These are phyloP conservation scores for Westerdykella aurantiaca DNA, from an alignment of 2,329 filamentous ascomycete species.

Conservation along the genomic window DNA sequence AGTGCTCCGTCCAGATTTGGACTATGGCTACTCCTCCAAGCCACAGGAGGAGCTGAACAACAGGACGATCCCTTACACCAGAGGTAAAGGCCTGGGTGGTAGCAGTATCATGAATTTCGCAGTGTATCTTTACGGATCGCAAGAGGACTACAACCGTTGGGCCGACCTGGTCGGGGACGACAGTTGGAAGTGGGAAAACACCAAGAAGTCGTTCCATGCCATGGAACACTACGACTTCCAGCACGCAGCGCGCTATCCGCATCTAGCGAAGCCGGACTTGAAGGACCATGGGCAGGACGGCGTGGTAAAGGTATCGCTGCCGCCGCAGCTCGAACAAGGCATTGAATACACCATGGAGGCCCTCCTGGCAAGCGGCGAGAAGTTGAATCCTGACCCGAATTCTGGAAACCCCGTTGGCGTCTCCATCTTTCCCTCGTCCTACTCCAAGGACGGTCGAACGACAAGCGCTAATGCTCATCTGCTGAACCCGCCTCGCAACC, in stretches of 20 bases:
- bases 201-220: slow-evolving; percentile 46
- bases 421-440: slow-evolving; percentile 34
- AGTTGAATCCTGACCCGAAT: slow-evolving; percentile 52
- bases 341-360: slow-evolving; percentile 51
- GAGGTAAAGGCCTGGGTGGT: slow-evolving; percentile 48
- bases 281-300: slow-evolving; percentile 45
- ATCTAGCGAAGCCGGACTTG: slow-evolving; percentile 45
- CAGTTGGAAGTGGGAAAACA: slow-evolving; percentile 50
- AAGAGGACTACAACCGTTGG: slow-evolving; percentile 60
- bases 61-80: slow-evolving; percentile 39
- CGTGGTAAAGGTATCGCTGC: slow-evolving; percentile 29
- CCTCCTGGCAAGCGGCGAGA: slow-evolving; percentile 50
- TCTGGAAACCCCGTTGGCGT: slow-evolving; percentile 27
- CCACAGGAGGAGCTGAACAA: slow-evolving; percentile 39
- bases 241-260: slow-evolving; percentile 27
- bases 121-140: slow-evolving; percentile 44
- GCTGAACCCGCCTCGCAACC: slow-evolving; percentile 44
- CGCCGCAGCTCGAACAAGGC: slow-evolving; percentile 54
- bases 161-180: slow-evolving; percentile 52
- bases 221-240: slow-evolving; percentile 51
- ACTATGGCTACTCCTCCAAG: slow-evolving; percentile 45
- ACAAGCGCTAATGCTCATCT: slow-evolving; percentile 33
- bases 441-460: slow-evolving; percentile 26
- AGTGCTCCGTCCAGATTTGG: slow-evolving; percentile 45
- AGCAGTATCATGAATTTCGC: slow-evolving; percentile 44